Evolutionary conservation across 257 asterid species (phyloP).

Genomic region (Catharanthus roseus): DNA sequence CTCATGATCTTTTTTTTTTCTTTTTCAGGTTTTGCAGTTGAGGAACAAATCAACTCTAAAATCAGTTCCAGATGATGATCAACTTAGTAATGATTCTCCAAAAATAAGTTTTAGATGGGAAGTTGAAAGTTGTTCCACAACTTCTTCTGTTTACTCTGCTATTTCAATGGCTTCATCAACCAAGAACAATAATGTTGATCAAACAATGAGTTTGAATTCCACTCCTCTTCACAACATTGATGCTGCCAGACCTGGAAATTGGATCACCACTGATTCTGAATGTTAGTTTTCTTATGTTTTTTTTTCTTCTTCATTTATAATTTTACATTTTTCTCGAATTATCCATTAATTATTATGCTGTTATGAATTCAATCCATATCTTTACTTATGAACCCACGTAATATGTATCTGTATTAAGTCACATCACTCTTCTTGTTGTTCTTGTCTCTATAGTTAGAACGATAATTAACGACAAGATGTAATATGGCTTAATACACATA

Average conservation of each 20-base stretch:
- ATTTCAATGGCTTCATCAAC: slow-evolving; percentile 31
- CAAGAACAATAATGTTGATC: slow-evolving; percentile 24
- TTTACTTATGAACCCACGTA: too few species aligned
- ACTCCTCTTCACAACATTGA: slow-evolving; percentile 37
- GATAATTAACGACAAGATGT: too few species aligned
- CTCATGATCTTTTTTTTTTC: too few species aligned
- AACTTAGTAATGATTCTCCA: slow-evolving; percentile 61
- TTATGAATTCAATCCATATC: too few species aligned
- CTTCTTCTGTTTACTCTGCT: slow-evolving; percentile 44
- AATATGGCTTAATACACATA: too few species aligned
- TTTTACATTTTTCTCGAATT: too few species aligned
- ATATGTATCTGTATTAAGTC: too few species aligned
- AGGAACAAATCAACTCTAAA: slow-evolving; percentile 35
- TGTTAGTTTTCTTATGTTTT: slow-evolving; percentile 33
- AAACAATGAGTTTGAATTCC: slow-evolving; percentile 19
- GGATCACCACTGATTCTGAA: slow-evolving; percentile 87
- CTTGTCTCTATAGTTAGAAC: too few species aligned
- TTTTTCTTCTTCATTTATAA: too few species aligned
- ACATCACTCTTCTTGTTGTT: too few species aligned
- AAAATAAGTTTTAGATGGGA: slow-evolving; percentile 82
- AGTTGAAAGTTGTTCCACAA: slow-evolving; percentile 56
- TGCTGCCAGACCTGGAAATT: slow-evolving; percentile 38
- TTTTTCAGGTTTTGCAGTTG: slow-evolving; percentile 49
- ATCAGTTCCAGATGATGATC: slow-evolving; percentile 44
- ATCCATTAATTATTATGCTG: too few species aligned